phyloP scores from a whole-genome alignment of 345 rosid genomes.

The Cardamine chenopodiifolia region DNA sequence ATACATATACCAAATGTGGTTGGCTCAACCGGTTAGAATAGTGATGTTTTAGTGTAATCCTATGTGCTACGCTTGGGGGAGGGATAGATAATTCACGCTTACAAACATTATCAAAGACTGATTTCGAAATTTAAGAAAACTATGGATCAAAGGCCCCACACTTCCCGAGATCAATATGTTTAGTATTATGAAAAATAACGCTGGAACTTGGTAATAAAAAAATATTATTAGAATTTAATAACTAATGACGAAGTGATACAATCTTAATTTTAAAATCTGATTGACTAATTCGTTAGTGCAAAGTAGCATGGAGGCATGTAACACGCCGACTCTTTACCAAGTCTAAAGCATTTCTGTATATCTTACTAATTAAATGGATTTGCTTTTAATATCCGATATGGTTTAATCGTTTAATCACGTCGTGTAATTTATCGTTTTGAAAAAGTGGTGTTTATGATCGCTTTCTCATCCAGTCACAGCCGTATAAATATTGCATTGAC shows the following conservation, averaged over 20 bases:
- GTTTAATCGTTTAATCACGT: slow-evolving; percentile 39
- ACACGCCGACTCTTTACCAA: slow-evolving; percentile 31
- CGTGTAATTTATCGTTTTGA: slow-evolving; percentile 20
- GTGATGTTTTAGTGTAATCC: background rate
- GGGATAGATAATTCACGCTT: background rate
- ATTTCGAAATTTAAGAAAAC: background rate
- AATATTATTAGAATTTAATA: background rate
- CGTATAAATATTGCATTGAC: slow-evolving; percentile 3
- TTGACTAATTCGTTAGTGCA: slow-evolving; percentile 13
- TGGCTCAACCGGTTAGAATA: background rate
- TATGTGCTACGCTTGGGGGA: background rate
- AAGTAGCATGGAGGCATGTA: slow-evolving; percentile 33
- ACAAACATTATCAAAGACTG: background rate
- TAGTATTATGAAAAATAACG: background rate
- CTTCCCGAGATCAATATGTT: background rate
- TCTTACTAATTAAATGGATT: slow-evolving; percentile 10
- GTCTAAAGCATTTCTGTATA: slow-evolving; percentile 36
- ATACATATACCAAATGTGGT: background rate
- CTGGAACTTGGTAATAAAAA: background rate
- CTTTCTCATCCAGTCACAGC: background rate
- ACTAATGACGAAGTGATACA: slow-evolving; percentile 1
- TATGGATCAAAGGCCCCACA: background rate
- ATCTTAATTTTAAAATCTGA: background rate
- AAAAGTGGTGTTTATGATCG: slow-evolving; percentile 9
- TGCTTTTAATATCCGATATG: slow-evolving; percentile 8